Evolutionary conservation across 1,284 basidiomycete genomes (phyloP), one percentile per base, ranked within the genome.

Genomic region (Tremellales sp.): DNA sequence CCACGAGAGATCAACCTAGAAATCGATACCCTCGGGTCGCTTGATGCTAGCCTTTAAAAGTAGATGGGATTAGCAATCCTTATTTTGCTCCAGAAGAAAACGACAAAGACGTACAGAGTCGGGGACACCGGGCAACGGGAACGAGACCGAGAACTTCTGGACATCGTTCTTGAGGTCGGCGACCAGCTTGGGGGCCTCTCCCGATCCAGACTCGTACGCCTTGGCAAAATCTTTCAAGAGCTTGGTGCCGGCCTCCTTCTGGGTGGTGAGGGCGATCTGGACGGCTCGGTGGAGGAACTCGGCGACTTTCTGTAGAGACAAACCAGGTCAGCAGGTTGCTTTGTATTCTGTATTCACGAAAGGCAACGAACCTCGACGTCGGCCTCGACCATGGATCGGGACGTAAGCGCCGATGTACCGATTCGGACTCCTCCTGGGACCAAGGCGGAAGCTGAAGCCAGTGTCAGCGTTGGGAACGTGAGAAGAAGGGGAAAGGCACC

Each of bases 341-440:
- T 41, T 16, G 29, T 31, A 16, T n/a, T n/a, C n/a, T 10, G 16
- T 31, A 10, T 31, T 21, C 35, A 36, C 9, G 7, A 18, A 6
- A 14, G 10, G 18, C 2, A 28, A 43, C 47, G 13, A 18, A 52
- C 47, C 49, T 68, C 83, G 74, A 92, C 83, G 73, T 95, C 91
- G 45, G 77, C 79, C 74, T 95, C 89, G 42, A 74, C 76, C 92
- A 98, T 93, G 73, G 93, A 81, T 63, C 94, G 88, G 45, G 91
- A 95, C 8, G 95, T 97, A 33, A 99, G 76, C 13, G 95, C 93
- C 26, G 90, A 85, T 22, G 91, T 89, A 57, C 95, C 95, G 60
- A 99, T 83, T 60, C 95, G 90, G 67, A 98, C 94, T 65, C 95
- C 95, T 65, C 95, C 95, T 43, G 95, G 95, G 4, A 89, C 88